phyloP scores from a whole-genome alignment of 2,329 filamentous ascomycete species.

The Colletotrichum magnum region DNA sequence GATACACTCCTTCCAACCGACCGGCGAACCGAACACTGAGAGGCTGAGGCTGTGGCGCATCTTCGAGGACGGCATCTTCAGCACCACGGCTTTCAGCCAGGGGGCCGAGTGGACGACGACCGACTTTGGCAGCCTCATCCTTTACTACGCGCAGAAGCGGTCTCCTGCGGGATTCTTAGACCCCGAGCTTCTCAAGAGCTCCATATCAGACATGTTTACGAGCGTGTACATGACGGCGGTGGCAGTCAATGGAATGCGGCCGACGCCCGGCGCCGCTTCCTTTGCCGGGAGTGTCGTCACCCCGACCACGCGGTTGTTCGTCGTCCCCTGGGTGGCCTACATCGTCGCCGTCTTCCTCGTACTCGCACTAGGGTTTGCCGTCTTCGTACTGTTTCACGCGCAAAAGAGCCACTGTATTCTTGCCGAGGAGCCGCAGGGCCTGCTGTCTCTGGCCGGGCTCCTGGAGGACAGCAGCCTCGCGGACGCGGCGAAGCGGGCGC shows the following conservation, averaged over 20 bases:
- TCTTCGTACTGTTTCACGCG: slow-evolving; percentile 1
- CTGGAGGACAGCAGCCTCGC: slow-evolving; percentile 6
- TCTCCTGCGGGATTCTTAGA: neutral
- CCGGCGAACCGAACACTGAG: neutral
- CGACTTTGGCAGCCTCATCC: slow-evolving; percentile 7
- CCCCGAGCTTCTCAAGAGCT: neutral
- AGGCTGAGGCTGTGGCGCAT: slow-evolving; percentile 14
- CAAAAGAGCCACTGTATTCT: slow-evolving; percentile 1
- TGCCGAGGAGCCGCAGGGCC: slow-evolving; percentile 10
- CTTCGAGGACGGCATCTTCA: slow-evolving; percentile 17
- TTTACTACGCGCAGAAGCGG: slow-evolving; percentile 11
- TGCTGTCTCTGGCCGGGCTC: slow-evolving; percentile 12
- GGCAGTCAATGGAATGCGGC: slow-evolving; percentile 1
- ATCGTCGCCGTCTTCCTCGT: slow-evolving; percentile 3
- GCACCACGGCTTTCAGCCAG: slow-evolving; percentile 1
- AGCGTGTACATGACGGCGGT: slow-evolving; percentile 10
- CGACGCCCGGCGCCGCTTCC: neutral
- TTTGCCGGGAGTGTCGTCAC: neutral
- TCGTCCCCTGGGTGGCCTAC: slow-evolving; percentile 12
- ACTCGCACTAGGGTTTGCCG: neutral
- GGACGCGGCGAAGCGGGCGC: neutral
- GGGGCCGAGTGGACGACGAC: slow-evolving; percentile 16
- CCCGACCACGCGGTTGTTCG: slow-evolving; percentile 16
- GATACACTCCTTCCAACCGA: neutral
- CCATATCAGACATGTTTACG: slow-evolving; percentile 6